These are phyloP conservation scores for Tetrahymena thermophila DNA, from an alignment of 73 alveolate species.

Conservation along the genomic window DNA sequence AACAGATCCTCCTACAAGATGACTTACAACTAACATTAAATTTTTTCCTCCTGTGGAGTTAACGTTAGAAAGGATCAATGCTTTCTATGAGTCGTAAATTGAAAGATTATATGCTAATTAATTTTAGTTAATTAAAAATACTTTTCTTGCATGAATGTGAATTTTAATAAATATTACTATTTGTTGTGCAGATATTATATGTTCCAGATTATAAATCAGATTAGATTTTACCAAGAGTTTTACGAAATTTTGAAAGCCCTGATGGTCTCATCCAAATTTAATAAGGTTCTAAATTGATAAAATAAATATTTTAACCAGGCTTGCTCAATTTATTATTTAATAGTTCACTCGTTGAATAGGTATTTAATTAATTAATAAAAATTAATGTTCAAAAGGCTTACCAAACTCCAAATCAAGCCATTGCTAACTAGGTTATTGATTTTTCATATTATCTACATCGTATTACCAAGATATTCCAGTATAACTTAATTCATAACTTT, in stretches of 20 bases:
- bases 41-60: not conserved
- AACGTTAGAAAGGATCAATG: not conserved
- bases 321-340: too few relatives aligned
- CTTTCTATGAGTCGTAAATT: not conserved
- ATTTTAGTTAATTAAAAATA: not conserved
- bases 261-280: not conserved
- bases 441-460: not conserved
- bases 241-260: not conserved
- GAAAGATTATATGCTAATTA: not conserved
- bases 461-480: not conserved
- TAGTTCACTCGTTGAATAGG: too few relatives aligned
- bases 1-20: not conserved
- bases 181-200: not conserved
- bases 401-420: not conserved
- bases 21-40: not conserved
- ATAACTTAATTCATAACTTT: not conserved
- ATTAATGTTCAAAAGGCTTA: not conserved
- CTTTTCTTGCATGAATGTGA: not conserved
- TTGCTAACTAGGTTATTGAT: not conserved
- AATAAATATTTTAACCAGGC: too few relatives aligned
- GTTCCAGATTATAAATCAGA: not conserved
- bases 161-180: not conserved
- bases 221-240: not conserved
- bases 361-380: too few relatives aligned
- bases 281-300: not conserved